Conservation (phyloP, 1,284 basidiomycete genomes). For the Bondarzewia mesenterica region DNA sequence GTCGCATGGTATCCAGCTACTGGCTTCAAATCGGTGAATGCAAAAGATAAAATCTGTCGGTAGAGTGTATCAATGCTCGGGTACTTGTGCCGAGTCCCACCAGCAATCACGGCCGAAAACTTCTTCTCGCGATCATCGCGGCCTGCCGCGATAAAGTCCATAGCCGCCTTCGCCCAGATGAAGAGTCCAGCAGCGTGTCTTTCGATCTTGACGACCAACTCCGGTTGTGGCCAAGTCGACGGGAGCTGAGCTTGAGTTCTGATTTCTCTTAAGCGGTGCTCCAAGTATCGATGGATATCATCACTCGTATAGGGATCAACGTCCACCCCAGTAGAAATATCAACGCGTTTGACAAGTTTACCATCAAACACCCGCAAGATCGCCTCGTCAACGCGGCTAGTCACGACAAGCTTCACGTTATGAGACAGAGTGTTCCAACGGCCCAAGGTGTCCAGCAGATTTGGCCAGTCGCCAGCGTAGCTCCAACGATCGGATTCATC, state of each 20-base stretch:
- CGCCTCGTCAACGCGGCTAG: slow-evolving; percentile 6
- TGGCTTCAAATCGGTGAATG: background rate
- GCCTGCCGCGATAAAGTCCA: background rate
- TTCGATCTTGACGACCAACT: background rate
- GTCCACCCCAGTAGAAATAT: slow-evolving; percentile 2
- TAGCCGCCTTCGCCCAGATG: background rate
- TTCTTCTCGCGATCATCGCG: background rate
- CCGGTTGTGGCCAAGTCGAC: background rate
- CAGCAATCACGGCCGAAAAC: background rate
- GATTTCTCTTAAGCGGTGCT: slow-evolving; percentile 8
- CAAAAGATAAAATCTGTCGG: background rate
- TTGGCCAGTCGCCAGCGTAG: background rate
- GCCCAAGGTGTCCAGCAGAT: slow-evolving; percentile 3
- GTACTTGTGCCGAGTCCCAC: background rate
- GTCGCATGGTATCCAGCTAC: background rate
- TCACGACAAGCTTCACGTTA: slow-evolving; percentile 11
- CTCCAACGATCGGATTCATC: slow-evolving; percentile 1
- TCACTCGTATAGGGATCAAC: background rate
- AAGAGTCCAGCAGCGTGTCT: background rate
- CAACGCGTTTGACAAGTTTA: background rate
- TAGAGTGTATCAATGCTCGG: background rate
- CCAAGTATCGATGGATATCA: slow-evolving; percentile 7
- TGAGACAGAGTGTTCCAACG: slow-evolving; percentile 5
- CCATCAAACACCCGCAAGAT: slow-evolving; percentile 5
- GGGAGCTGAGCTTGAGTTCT: background rate